phyloP scores from a whole-genome alignment of 768 basidiomycete species.

The Amanita rimosa region DNA sequence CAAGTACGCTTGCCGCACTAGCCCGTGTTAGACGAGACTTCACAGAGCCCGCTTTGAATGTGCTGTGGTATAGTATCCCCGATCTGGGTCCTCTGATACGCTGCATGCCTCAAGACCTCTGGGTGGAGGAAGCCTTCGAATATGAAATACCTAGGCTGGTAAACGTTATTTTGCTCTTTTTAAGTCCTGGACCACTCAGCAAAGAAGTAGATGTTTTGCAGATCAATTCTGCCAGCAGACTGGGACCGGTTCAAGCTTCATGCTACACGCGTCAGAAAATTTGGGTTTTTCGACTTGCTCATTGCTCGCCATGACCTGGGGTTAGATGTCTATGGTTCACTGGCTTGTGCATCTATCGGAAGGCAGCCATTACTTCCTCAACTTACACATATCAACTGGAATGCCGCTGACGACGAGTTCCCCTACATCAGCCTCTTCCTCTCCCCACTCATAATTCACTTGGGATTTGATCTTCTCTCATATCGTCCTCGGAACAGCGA shows the following conservation, averaged over 20 bases:
- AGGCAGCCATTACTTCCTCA: background rate
- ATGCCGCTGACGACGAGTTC: background rate
- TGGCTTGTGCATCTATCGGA: background rate
- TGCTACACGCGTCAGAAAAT: background rate
- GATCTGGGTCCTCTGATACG: background rate
- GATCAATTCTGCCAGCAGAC: background rate
- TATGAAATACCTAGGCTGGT: background rate
- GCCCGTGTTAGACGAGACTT: background rate
- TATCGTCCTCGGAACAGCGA: no score
- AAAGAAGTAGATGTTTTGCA: background rate
- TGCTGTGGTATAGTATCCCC: background rate
- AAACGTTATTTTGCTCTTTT: background rate
- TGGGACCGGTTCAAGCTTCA: background rate
- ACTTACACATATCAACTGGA: background rate
- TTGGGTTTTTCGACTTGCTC: background rate
- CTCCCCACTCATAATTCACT: background rate
- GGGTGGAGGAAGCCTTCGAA: background rate
- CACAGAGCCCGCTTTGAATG: background rate
- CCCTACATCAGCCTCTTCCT: slow-evolving; percentile 3
- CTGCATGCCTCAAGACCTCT: slow-evolving; percentile 4
- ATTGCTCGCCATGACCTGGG: background rate
- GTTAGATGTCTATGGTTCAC: background rate
- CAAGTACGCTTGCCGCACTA: background rate
- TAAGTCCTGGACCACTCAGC: background rate
- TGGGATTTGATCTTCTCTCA: background rate